Percentiles rank a stretch among this genome's conserved stretches.
Conservation (phyloP, 805 yeast species). For the Myxozyma udenii region DNA sequence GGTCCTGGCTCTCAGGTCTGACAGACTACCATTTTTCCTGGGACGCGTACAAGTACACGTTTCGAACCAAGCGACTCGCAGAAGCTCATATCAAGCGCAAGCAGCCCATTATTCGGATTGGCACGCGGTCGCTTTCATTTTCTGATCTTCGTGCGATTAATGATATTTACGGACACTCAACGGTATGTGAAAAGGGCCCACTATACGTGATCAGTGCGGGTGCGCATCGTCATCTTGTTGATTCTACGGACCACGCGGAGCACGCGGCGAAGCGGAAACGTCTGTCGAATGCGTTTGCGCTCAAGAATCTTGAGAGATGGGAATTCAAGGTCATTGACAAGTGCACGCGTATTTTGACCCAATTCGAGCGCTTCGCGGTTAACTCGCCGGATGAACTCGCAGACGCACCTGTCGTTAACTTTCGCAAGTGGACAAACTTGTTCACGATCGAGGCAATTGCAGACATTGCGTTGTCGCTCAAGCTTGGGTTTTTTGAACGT, state of each 20-base stretch:
- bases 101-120: not conserved
- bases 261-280: not conserved
- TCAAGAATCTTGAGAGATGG: not conserved
- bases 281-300: not conserved
- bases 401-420: not conserved
- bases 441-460: not conserved
- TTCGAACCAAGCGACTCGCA: too few species aligned
- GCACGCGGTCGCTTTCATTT: not conserved
- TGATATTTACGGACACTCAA: not conserved
- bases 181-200: not conserved
- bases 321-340: not conserved
- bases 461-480: not conserved
- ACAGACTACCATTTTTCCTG: too few species aligned
- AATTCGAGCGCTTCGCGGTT: not conserved
- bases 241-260: not conserved
- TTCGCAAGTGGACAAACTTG: not conserved
- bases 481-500: not conserved
- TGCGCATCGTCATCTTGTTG: not conserved
- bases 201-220: not conserved
- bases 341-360: not conserved
- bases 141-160: not conserved
- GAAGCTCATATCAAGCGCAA: too few species aligned
- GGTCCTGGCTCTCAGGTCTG: too few species aligned
- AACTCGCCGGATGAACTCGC: too few species aligned
- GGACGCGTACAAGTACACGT: too few species aligned